These are phyloP conservation scores for Dryadomyces quercivorus DNA, from an alignment of 2,329 filamentous ascomycete genomes.

Conservation along the genomic window DNA sequence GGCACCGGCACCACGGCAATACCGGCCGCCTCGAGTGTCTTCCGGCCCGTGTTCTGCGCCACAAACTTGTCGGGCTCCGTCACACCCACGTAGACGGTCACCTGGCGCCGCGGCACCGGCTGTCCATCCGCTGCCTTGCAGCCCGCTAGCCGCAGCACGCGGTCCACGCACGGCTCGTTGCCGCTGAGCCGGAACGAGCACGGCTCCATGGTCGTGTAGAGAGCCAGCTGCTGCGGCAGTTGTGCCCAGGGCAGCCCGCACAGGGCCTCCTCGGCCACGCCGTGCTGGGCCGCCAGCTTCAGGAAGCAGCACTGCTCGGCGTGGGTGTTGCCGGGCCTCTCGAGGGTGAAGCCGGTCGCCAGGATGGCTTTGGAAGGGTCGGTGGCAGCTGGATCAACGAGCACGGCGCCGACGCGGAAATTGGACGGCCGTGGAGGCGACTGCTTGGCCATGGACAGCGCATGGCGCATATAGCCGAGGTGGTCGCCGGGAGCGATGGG, in stretches of 20 bases:
- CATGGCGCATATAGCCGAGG: slow-evolving; percentile 48
- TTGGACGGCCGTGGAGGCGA: slow-evolving; percentile 84
- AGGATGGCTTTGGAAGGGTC: slow-evolving; percentile 33
- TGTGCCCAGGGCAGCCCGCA: slow-evolving; percentile 25
- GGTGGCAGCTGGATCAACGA: slow-evolving; percentile 48
- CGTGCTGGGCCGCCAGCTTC: slow-evolving; percentile 48
- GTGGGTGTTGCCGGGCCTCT: slow-evolving; percentile 86
- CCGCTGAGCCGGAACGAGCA: slow-evolving; percentile 64
- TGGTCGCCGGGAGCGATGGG: slow-evolving; percentile 21
- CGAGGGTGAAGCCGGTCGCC: slow-evolving; percentile 79
- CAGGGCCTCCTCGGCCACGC: slow-evolving; percentile 41
- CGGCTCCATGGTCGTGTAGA: slow-evolving; percentile 93
- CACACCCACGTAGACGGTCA: slow-evolving; percentile 74
- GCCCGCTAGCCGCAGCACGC: slow-evolving; percentile 52
- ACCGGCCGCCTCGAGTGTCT: slow-evolving; percentile 57
- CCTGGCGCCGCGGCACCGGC: not conserved
- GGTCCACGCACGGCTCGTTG: slow-evolving; percentile 65
- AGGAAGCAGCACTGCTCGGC: slow-evolving; percentile 86
- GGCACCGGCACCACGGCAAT: slow-evolving; percentile 60
- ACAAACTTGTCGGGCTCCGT: slow-evolving; percentile 87
- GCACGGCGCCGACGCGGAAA: slow-evolving; percentile 87
- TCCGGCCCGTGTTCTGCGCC: slow-evolving; percentile 62
- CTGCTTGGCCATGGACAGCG: slow-evolving; percentile 61
- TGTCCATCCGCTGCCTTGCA: slow-evolving; percentile 37
- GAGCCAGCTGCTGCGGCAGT: slow-evolving; percentile 33